Evolutionary conservation across 768 basidiomycete species (phyloP).

Genomic region (Boletellus emodensis): DNA sequence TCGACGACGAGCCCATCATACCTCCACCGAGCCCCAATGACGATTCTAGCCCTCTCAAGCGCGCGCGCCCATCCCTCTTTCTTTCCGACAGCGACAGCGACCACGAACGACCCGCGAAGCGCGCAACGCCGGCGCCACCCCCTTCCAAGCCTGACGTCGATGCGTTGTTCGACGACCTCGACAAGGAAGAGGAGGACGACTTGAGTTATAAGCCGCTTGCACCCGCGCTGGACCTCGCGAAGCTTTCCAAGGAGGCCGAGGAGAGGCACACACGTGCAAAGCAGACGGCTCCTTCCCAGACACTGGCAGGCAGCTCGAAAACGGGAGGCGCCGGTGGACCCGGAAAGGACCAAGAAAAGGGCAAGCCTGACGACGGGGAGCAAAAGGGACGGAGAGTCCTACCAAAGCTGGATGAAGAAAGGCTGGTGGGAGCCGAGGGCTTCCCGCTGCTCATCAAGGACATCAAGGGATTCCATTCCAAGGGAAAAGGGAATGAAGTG

Average conservation of each 20-base stretch:
- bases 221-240: conserved; percentile 50
- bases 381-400: conserved; percentile 33
- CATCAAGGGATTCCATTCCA: conserved; percentile 72
- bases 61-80: conserved; percentile 47
- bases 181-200: conserved; percentile 46
- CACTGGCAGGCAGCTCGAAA: conserved; percentile 46
- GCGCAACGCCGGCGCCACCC: conserved; percentile 17
- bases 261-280: conserved; percentile 37
- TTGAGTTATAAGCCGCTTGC: conserved; percentile 45
- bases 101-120: conserved; percentile 33
- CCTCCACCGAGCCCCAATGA: conserved; percentile 11
- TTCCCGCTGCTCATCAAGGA: conserved; percentile 77
- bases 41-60: conserved; percentile 22
- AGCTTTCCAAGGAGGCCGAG: conserved; percentile 52
- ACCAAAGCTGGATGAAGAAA: conserved; percentile 67
- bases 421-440: conserved; percentile 68
- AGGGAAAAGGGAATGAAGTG: conserved; percentile 94
- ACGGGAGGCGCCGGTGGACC: conserved; percentile 22
- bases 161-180: conserved; percentile 44
- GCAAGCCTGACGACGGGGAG: conserved; percentile 20
- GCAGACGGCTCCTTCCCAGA: conserved; percentile 37
- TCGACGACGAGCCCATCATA: conserved; percentile 47
- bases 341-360: conserved; percentile 9
- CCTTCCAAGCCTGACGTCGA: conserved; percentile 32
- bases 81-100: conserved; percentile 47